Conservation (phyloP, 2,329 filamentous ascomycete genomes). For the Diplodia corticola region DNA sequence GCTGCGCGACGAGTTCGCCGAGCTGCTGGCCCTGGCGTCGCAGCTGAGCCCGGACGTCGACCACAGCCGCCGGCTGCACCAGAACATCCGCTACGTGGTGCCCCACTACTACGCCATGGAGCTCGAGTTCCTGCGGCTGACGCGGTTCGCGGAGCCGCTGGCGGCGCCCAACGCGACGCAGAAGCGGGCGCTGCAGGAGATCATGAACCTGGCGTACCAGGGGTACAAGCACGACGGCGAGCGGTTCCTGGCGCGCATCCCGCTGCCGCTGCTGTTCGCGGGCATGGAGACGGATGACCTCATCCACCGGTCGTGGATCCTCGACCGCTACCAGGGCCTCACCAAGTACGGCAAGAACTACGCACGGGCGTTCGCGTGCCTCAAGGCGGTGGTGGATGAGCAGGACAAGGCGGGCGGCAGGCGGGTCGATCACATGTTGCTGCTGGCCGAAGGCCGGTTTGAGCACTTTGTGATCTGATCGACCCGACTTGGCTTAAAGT, state of each 20-base stretch:
- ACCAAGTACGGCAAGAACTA: conserved; percentile 37
- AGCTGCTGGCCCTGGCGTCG: conserved; percentile 26
- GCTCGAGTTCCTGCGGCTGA: conserved; percentile 34
- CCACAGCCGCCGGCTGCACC: conserved; percentile 34
- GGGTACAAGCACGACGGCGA: conserved; percentile 37
- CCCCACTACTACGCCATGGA: conserved; percentile 40
- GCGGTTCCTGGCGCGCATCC: conserved; percentile 35
- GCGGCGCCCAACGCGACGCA: conserved; percentile 20
- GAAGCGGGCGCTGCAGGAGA: conserved; percentile 25
- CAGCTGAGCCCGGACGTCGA: conserved; percentile 26
- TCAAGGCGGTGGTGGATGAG: conserved; percentile 29
- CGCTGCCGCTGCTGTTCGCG: conserved; percentile 41
- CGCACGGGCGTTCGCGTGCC: conserved; percentile 33
- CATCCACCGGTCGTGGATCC: conserved; percentile 38
- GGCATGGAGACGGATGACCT: conserved; percentile 39
- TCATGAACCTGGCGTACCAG: conserved; percentile 39
- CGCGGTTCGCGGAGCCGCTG: conserved; percentile 23
- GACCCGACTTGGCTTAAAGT: not conserved
- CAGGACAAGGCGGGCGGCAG: conserved; percentile 26
- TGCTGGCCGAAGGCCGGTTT: conserved; percentile 15
- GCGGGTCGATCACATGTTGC: conserved; percentile 7
- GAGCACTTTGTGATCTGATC: conserved; percentile 12
- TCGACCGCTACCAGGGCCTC: conserved; percentile 35
- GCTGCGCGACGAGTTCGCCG: conserved; percentile 26
- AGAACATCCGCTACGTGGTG: conserved; percentile 40